phyloP scores from a whole-genome alignment of 2,329 filamentous ascomycete genomes.

The Shiraia sp. region DNA sequence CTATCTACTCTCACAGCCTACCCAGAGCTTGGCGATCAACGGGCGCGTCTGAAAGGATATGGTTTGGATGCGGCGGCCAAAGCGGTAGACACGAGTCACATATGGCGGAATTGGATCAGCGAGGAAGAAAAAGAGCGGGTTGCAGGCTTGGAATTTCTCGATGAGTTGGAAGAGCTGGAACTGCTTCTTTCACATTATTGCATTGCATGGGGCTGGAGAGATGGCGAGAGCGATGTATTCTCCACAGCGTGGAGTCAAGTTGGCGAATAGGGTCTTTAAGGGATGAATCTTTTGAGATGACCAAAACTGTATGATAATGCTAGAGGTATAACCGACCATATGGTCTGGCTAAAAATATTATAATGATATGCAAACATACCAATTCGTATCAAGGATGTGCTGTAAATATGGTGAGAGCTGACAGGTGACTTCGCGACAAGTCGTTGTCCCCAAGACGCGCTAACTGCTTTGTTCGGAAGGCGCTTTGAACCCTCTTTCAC shows the following conservation, averaged over 20 bases:
- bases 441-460: constrained; percentile 7
- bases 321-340: not conserved
- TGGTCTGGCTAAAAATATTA: too few species aligned
- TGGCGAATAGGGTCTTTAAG: constrained; percentile 15
- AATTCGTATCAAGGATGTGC: too few species aligned
- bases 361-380: too few species aligned
- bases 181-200: constrained; percentile 87
- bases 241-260: constrained; percentile 37
- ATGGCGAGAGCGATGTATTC: constrained; percentile 44
- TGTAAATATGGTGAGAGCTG: too few species aligned
- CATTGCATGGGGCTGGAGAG: constrained; percentile 83
- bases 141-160: constrained; percentile 79
- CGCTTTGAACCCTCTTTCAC: constrained; percentile 15
- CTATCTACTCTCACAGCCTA: constrained; percentile 83
- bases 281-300: not conserved
- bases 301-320: not conserved
- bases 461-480: constrained; percentile 14
- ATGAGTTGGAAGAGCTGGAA: constrained; percentile 94
- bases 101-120: constrained; percentile 77
- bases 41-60: constrained; percentile 64
- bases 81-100: constrained; percentile 65
- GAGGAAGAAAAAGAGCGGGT: constrained; percentile 76
- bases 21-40: constrained; percentile 69
- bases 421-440: constrained; percentile 13
- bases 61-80: constrained; percentile 65